Percentiles rank a stretch among this genome's conserved stretches.
Evolutionary conservation across 352 stramenopile genomes (phyloP).

Genomic region (Phytophthora chlamydospora): DNA sequence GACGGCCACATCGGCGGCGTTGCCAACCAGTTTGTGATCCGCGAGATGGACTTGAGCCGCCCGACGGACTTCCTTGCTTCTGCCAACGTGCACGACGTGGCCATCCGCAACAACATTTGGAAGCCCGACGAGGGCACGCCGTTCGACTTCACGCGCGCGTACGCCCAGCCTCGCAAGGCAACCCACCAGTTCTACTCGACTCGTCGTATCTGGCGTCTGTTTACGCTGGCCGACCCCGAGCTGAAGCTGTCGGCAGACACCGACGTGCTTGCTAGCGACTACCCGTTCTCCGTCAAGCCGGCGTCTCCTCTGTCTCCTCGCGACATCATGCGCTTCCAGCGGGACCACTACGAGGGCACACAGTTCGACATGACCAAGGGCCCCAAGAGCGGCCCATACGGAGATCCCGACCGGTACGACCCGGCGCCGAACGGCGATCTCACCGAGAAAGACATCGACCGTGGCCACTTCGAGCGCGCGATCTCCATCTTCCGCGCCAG

Average conservation of each 20-base stretch:
- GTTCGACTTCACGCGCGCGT: slow-evolving; percentile 92
- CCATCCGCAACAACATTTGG: slow-evolving; percentile 87
- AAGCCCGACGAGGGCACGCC: slow-evolving; percentile 45
- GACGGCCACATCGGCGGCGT: slow-evolving; percentile 87
- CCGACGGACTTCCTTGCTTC: slow-evolving; percentile 90
- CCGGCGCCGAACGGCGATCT: slow-evolving; percentile 49
- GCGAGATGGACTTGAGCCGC: slow-evolving; percentile 79
- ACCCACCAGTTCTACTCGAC: slow-evolving; percentile 85
- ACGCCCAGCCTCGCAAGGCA: slow-evolving; percentile 71
- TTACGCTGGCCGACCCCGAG: slow-evolving; percentile 78
- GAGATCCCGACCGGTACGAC: slow-evolving; percentile 91
- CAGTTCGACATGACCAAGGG: slow-evolving; percentile 90
- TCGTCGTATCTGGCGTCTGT: slow-evolving; percentile 90
- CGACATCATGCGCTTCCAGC: slow-evolving; percentile 92
- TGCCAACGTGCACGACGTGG: slow-evolving; percentile 87
- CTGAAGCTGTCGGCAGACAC: slow-evolving; percentile 75
- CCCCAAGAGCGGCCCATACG: slow-evolving; percentile 85
- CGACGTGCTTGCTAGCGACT: slow-evolving; percentile 79
- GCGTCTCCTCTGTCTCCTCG: slow-evolving; percentile 58
- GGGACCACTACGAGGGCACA: slow-evolving; percentile 95
- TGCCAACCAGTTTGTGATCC: slow-evolving; percentile 96
- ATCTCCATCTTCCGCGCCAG: slow-evolving; percentile 95
- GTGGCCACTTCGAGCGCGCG: slow-evolving; percentile 87
- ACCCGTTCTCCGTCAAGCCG: slow-evolving; percentile 87
- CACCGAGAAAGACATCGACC: slow-evolving; percentile 50